Percentiles rank a stretch among this genome's conserved stretches.
These are phyloP conservation scores for Magnolia changhungtana DNA, from an alignment of 164 flowering plant genomes.

Conservation along the genomic window DNA sequence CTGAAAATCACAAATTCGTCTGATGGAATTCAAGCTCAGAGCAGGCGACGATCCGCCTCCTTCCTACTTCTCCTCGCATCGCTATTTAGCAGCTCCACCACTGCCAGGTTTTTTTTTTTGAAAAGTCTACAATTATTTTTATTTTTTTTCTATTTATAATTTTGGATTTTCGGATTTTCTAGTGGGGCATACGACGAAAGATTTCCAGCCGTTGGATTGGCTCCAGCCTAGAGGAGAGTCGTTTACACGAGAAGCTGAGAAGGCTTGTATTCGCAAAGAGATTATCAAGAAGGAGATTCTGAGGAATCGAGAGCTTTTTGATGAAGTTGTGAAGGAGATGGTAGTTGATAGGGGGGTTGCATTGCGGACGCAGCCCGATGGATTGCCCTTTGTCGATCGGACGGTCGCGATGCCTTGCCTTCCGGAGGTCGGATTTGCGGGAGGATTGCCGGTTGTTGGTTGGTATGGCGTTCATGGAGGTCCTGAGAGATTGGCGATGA, in stretches of 20 bases:
- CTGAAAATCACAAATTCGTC: neutral
- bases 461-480: neutral
- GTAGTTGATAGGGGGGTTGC: slow-evolving; percentile 22
- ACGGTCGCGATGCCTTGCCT: neutral
- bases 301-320: slow-evolving; percentile 22
- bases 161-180: neutral
- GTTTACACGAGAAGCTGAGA: slow-evolving; percentile 22
- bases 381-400: neutral
- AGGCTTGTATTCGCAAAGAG: slow-evolving; percentile 27
- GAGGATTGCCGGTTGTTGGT: neutral
- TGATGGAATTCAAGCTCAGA: neutral
- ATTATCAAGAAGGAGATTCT: slow-evolving; percentile 19
- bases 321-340: slow-evolving; percentile 31
- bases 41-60: neutral
- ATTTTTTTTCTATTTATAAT: neutral
- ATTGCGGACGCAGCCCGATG: slow-evolving; percentile 1
- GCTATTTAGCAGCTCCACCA: neutral
- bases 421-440: neutral
- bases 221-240: slow-evolving; percentile 8
- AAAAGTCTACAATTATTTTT: neutral
- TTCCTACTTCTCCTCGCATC: neutral
- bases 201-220: neutral
- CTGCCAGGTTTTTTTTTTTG: neutral
- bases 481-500: no score
- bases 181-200: neutral